Conservation (phyloP, 139 green algal species). For the Chlamydomonas applanata region DNA sequence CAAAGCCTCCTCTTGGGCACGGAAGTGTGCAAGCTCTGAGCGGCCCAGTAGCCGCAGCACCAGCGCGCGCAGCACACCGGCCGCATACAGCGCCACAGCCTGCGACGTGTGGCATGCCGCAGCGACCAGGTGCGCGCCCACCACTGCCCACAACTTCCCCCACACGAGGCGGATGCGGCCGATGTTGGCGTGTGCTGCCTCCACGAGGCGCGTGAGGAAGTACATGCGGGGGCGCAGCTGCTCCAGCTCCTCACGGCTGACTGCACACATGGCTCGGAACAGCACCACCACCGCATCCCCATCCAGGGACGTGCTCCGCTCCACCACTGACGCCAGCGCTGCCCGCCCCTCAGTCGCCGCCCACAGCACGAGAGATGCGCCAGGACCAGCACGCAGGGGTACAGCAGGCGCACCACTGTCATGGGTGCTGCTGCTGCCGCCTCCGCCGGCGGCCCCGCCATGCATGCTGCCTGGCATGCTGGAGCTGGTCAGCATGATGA, state of each 20-base stretch:
- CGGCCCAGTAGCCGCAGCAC: constrained; percentile 69
- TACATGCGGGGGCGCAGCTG: constrained; percentile 46
- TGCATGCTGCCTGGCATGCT: too few species aligned
- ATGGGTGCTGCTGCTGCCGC: background rate
- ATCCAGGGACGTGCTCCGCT: constrained; percentile 60
- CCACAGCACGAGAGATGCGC: constrained; percentile 63
- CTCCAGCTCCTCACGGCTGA: constrained; percentile 82
- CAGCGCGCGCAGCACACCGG: constrained; percentile 76
- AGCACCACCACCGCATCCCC: constrained; percentile 93
- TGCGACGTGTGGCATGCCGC: constrained; percentile 67
- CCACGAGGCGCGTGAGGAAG: constrained; percentile 65
- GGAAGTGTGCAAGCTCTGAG: constrained; percentile 82
- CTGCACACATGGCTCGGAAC: constrained; percentile 79
- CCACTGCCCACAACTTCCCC: constrained; percentile 79
- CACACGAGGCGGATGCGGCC: constrained; percentile 85
- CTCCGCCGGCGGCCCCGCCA: background rate
- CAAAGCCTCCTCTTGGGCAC: constrained; percentile 75
- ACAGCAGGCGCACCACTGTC: background rate
- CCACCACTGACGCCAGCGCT: constrained; percentile 43
- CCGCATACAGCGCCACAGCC: constrained; percentile 51
- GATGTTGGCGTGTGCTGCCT: constrained; percentile 76
- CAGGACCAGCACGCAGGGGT: constrained; percentile 29
- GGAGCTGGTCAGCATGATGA: background rate
- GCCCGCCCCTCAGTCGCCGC: constrained; percentile 25
- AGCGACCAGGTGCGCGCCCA: constrained; percentile 77